phyloP scores from a whole-genome alignment of 805 yeast species.

The Cyberlindnera maclurae region DNA sequence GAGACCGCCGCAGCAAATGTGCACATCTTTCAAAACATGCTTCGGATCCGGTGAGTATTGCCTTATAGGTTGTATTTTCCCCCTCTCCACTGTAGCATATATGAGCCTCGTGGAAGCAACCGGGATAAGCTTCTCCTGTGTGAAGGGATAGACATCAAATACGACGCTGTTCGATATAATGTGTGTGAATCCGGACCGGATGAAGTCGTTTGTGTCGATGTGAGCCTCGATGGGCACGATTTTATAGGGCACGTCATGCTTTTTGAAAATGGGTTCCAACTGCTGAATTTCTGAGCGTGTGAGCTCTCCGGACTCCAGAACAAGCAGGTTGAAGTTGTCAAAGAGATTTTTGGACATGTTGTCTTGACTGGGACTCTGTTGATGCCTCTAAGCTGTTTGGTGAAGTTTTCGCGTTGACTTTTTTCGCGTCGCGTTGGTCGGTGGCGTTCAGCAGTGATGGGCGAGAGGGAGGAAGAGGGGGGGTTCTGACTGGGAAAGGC shows the following conservation, averaged over 20 bases:
- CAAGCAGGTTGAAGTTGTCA: conserved; percentile 17
- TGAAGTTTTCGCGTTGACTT: neutral
- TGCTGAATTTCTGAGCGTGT: conserved; percentile 9
- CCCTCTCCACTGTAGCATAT: conserved; percentile 34
- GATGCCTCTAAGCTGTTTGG: neutral
- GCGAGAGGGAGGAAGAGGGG: too few relatives aligned
- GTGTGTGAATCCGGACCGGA: conserved; percentile 29
- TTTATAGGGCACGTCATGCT: conserved; percentile 21
- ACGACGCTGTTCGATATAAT: conserved; percentile 45
- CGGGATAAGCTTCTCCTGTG: conserved; percentile 52
- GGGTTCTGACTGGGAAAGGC: too few relatives aligned
- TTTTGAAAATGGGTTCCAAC: conserved; percentile 16
- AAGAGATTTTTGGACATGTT: conserved; percentile 15
- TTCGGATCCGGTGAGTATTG: conserved; percentile 68
- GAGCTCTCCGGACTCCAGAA: conserved; percentile 16
- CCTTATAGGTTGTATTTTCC: conserved; percentile 42
- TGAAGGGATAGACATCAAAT: conserved; percentile 34
- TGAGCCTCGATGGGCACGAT: conserved; percentile 15
- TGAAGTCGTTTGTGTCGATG: conserved; percentile 18
- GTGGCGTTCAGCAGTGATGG: too few relatives aligned
- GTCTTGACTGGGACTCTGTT: neutral
- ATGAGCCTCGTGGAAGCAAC: conserved; percentile 61
- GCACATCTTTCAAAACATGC: conserved; percentile 54
- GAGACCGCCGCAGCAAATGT: conserved; percentile 53
- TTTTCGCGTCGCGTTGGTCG: neutral